Conservation (phyloP, 306 rosid genomes). For the Alnus glutinosa region DNA sequence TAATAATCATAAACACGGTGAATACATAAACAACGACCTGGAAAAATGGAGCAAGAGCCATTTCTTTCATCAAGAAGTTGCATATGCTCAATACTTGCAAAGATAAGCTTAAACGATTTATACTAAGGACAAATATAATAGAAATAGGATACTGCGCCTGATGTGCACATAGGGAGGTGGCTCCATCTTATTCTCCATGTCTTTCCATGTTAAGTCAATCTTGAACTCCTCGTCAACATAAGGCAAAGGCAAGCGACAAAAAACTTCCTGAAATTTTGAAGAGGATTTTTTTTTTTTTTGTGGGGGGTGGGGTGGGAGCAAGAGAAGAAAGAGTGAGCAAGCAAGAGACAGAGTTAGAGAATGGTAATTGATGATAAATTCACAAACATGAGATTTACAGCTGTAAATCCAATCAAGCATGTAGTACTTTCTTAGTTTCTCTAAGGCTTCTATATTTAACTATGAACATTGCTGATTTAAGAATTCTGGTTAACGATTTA, state of each 20-base stretch:
- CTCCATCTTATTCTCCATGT: constrained; percentile 64
- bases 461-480: background rate
- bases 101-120: constrained; percentile 10
- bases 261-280: constrained; percentile 55
- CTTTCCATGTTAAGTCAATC: constrained; percentile 74
- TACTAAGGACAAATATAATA: constrained; percentile 8
- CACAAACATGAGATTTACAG: background rate
- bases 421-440: background rate
- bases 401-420: background rate
- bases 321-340: constrained; percentile 16
- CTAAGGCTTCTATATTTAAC: background rate
- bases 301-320: background rate
- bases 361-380: background rate
- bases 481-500: background rate
- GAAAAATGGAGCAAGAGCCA: background rate
- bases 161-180: constrained; percentile 78
- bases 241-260: constrained; percentile 76
- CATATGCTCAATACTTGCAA: constrained; percentile 6
- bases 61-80: constrained; percentile 12
- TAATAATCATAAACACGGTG: constrained; percentile 8
- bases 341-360: background rate
- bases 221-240: constrained; percentile 75
- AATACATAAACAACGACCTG: background rate
- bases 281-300: background rate
- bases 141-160: constrained; percentile 78